Percentiles rank a stretch among this genome's conserved stretches.
phyloP scores from a whole-genome alignment of 805 yeast genomes.

The Nakazawaea wickerhamii region DNA sequence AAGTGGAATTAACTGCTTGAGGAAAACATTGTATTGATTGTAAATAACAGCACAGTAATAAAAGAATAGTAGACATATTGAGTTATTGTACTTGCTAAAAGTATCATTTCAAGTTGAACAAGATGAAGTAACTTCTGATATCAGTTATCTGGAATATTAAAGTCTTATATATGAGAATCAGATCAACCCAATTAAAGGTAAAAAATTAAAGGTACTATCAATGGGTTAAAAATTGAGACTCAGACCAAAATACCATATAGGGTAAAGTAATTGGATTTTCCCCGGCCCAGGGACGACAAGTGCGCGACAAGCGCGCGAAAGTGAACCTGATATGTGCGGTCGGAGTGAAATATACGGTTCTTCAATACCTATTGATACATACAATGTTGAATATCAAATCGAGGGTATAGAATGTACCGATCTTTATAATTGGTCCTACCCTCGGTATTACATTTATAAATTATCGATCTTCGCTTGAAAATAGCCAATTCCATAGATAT shows the following conservation, averaged over 20 bases:
- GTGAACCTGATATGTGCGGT: too few relatives aligned
- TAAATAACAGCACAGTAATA: conserved; percentile 4
- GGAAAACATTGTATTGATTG: conserved; percentile 5
- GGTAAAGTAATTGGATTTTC: not conserved
- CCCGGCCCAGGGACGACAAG: not conserved
- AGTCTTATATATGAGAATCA: not conserved
- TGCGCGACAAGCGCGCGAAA: not conserved
- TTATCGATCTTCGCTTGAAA: too few relatives aligned
- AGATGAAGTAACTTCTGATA: too few relatives aligned
- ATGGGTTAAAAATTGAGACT: not conserved
- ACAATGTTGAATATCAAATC: too few relatives aligned
- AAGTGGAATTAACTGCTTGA: not conserved
- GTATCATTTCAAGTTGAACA: not conserved
- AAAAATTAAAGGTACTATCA: too few relatives aligned
- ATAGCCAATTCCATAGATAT: too few relatives aligned
- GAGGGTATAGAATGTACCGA: too few relatives aligned
- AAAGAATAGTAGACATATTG: conserved; percentile 9
- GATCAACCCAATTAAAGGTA: not conserved
- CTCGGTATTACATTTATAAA: too few relatives aligned
- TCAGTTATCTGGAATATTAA: too few relatives aligned
- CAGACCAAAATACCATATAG: not conserved
- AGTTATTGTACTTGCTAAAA: not conserved
- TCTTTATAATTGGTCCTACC: too few relatives aligned
- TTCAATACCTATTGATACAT: too few relatives aligned
- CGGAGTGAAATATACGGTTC: too few relatives aligned